Conservation (phyloP, 73 alveolate species). For the Tetrahymena thermophila region DNA sequence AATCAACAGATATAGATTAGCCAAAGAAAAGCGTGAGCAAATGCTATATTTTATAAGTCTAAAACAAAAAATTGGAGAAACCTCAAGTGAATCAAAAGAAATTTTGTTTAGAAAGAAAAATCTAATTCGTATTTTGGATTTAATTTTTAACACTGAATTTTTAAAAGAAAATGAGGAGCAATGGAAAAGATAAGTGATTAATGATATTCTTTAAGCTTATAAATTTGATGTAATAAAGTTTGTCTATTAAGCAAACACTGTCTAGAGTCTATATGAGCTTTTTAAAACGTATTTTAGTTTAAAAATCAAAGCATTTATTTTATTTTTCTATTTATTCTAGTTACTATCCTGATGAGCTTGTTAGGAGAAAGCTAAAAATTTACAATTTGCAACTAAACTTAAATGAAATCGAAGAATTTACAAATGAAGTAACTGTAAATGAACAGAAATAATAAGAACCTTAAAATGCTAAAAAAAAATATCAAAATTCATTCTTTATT, state of each 20-base stretch:
- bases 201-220: neutral
- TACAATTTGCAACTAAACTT: neutral
- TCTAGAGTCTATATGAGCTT: neutral
- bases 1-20: neutral
- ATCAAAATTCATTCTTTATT: neutral
- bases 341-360: neutral
- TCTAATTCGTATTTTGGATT: neutral
- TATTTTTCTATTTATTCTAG: neutral
- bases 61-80: neutral
- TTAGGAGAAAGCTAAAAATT: neutral
- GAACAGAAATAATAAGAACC: neutral
- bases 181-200: neutral
- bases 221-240: neutral
- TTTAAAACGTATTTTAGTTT: neutral
- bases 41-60: neutral
- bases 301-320: neutral
- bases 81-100: neutral
- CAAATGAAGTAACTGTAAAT: neutral
- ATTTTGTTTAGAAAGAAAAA: neutral
- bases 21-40: neutral
- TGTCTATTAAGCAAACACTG: neutral
- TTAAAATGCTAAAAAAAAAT: neutral
- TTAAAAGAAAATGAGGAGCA: neutral
- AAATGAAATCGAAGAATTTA: neutral
- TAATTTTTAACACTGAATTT: neutral